These are phyloP conservation scores for Ophiocytium majus DNA, from an alignment of 352 stramenopile species.

Conservation along the genomic window DNA sequence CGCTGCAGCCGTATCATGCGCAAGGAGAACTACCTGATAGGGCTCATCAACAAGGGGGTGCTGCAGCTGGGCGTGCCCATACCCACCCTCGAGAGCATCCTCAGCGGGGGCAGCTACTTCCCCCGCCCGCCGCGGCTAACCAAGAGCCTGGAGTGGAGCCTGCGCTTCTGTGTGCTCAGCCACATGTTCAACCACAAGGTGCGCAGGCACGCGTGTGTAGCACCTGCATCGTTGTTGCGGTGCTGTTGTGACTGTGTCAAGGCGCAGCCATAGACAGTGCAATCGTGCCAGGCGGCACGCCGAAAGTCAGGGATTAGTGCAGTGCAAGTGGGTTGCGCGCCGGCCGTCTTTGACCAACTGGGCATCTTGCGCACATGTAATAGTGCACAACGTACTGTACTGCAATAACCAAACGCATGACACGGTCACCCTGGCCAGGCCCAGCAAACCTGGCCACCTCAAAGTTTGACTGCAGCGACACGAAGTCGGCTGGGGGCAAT, in stretches of 20 bases:
- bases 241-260: neutral
- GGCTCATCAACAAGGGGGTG: constrained; percentile 89
- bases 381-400: too few species aligned
- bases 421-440: too few species aligned
- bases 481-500: too few species aligned
- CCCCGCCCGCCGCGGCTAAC: constrained; percentile 45
- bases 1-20: constrained; percentile 87
- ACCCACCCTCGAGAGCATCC: constrained; percentile 65
- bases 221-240: neutral
- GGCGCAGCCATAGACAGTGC: neutral
- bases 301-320: neutral
- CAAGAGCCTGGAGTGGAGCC: constrained; percentile 80
- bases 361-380: too few species aligned
- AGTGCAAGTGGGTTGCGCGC: neutral
- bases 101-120: neutral
- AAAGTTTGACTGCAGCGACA: too few species aligned
- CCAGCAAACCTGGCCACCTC: too few species aligned
- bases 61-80: constrained; percentile 80
- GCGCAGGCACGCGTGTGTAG: neutral
- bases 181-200: constrained; percentile 82
- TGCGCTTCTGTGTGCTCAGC: constrained; percentile 92
- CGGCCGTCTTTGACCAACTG: too few species aligned
- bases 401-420: too few species aligned
- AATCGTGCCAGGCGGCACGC: neutral
- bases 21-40: constrained; percentile 97